A percentile compares a stretch with the other conserved stretches of the same genome.
phyloP scores from a whole-genome alignment of 2,329 filamentous ascomycete species.

The Helminthosporium solani region DNA sequence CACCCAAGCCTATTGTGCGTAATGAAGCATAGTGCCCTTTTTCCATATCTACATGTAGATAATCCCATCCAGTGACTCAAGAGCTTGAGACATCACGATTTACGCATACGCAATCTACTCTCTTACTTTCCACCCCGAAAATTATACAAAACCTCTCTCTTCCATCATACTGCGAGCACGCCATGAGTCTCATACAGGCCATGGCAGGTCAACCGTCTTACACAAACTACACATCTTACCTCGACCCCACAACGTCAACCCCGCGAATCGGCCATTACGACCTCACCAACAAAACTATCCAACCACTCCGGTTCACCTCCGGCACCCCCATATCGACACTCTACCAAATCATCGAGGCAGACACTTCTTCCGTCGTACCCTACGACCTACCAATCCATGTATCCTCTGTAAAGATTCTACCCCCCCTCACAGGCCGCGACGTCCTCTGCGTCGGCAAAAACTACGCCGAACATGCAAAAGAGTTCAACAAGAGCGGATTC shows the following conservation, averaged over 20 bases:
- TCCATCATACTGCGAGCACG: not conserved
- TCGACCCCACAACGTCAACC: constrained; percentile 15
- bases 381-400: constrained; percentile 35
- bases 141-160: too few relatives aligned
- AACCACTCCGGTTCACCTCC: constrained; percentile 49
- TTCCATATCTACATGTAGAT: too few relatives aligned
- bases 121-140: too few relatives aligned
- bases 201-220: constrained; percentile 4
- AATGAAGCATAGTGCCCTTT: too few relatives aligned
- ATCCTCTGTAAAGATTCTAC: constrained; percentile 45
- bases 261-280: constrained; percentile 48
- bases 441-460: constrained; percentile 60
- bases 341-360: constrained; percentile 55
- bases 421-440: constrained; percentile 53
- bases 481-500: constrained; percentile 58
- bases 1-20: too few relatives aligned
- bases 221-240: constrained; percentile 46
- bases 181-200: not conserved
- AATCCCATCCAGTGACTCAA: too few relatives aligned
- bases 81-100: too few relatives aligned
- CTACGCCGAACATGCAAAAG: constrained; percentile 58
- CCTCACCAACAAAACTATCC: constrained; percentile 39
- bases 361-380: constrained; percentile 42
- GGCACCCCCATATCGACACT: constrained; percentile 51
- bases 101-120: too few relatives aligned